A percentile compares a stretch with the other conserved stretches of the same genome.
Conservation (phyloP, 768 basidiomycete genomes). For the Lentinula raphanica region DNA sequence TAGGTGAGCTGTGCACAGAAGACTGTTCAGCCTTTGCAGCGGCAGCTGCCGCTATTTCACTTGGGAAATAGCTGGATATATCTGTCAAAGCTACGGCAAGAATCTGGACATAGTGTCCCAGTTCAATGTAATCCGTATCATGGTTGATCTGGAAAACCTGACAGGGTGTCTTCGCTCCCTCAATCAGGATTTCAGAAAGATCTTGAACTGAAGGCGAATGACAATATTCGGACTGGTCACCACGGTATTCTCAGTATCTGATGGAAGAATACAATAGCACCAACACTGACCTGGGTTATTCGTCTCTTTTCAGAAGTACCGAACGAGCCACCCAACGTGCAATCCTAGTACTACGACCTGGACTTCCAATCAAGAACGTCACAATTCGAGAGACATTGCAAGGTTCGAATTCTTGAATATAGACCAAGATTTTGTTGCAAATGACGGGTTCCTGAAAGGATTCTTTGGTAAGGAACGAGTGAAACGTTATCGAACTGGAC, state of each 20-base stretch:
- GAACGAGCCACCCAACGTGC: constrained; percentile 53
- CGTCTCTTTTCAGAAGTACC: constrained; percentile 30
- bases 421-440: constrained; percentile 38
- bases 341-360: constrained; percentile 46
- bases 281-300: constrained; percentile 19
- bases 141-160: constrained; percentile 51
- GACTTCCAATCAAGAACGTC: constrained; percentile 46
- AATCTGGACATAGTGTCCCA: constrained; percentile 50
- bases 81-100: constrained; percentile 57
- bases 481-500: constrained; percentile 9
- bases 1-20: constrained; percentile 17
- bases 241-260: background rate
- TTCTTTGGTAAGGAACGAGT: background rate
- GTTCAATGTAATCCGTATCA: constrained; percentile 56
- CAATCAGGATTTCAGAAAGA: constrained; percentile 45
- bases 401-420: constrained; percentile 35
- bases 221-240: constrained; percentile 33
- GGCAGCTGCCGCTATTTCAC: constrained; percentile 32
- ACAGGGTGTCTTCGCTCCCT: constrained; percentile 20
- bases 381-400: constrained; percentile 47
- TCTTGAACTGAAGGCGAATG: constrained; percentile 46
- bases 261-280: constrained; percentile 8
- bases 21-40: background rate
- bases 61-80: constrained; percentile 49
- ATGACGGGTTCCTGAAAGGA: constrained; percentile 39